Conservation (phyloP, 352 stramenopile species). For the Phytopythium ostracodes region DNA sequence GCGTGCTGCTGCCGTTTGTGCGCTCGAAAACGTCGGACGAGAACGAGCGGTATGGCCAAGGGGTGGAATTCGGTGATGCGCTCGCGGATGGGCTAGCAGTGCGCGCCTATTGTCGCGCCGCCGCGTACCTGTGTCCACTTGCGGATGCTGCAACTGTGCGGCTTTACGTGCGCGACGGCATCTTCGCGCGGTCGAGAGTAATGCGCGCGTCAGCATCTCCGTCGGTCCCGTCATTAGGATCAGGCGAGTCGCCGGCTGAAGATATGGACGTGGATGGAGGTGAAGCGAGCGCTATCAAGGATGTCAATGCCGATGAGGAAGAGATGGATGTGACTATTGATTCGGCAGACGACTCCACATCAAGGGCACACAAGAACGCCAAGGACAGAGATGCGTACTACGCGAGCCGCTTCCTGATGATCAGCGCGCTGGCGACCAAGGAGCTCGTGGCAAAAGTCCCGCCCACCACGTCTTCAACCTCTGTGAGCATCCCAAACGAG, state of each 20-base stretch:
- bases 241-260: neutral
- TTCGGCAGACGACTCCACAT: neutral
- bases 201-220: neutral
- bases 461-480: constrained; percentile 32
- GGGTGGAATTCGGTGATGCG: constrained; percentile 7
- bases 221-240: neutral
- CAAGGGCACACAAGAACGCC: constrained; percentile 6
- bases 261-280: constrained; percentile 3
- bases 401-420: constrained; percentile 60
- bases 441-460: constrained; percentile 62
- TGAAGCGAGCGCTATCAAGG: neutral
- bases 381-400: constrained; percentile 23
- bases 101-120: constrained; percentile 69
- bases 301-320: neutral
- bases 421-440: constrained; percentile 65
- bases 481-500: constrained; percentile 27
- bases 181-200: constrained; percentile 50
- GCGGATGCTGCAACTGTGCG: constrained; percentile 37
- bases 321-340: neutral
- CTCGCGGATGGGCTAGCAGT: constrained; percentile 60
- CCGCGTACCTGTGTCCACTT: constrained; percentile 66
- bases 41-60: constrained; percentile 69
- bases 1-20: constrained; percentile 60
- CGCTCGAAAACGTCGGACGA: constrained; percentile 48
- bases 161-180: constrained; percentile 58